phyloP scores from a whole-genome alignment of 441 rosid genomes.

The Theobroma grandiflorum region DNA sequence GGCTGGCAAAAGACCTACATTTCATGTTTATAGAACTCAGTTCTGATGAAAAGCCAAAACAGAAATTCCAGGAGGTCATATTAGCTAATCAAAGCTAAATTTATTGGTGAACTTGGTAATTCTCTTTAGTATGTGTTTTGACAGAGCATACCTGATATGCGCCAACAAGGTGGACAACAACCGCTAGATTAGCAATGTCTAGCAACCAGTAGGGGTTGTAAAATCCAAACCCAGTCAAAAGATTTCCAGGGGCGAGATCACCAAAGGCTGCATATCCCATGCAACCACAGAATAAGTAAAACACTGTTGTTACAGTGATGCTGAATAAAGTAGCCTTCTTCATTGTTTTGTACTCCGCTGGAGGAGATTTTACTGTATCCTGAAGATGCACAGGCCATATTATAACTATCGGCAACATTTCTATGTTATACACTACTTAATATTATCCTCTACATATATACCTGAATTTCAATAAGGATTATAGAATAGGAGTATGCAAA shows the following conservation, averaged over 20 bases:
- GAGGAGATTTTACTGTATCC: constrained; percentile 71
- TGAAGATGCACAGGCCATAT: constrained; percentile 25
- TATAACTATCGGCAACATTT: background rate
- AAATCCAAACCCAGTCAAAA: constrained; percentile 24
- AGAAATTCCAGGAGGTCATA: background rate
- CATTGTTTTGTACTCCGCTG: constrained; percentile 69
- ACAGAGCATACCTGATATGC: constrained; percentile 45
- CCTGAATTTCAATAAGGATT: constrained; percentile 75
- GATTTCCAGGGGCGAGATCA: constrained; percentile 40
- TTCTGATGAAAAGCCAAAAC: background rate
- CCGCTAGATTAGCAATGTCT: constrained; percentile 23
- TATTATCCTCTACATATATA: background rate
- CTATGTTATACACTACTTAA: background rate
- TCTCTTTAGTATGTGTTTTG: background rate
- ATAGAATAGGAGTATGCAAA: constrained; percentile 68
- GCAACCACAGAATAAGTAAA: constrained; percentile 68
- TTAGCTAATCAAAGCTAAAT: background rate
- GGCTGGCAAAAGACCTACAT: constrained; percentile 52
- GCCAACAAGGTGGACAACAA: constrained; percentile 28
- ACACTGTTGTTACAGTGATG: constrained; percentile 53
- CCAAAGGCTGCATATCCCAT: constrained; percentile 75
- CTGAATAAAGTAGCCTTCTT: constrained; percentile 63
- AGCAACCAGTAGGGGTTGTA: constrained; percentile 24
- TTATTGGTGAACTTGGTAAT: constrained; percentile 1
- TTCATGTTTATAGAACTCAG: background rate